Evolutionary conservation across 1,284 basidiomycete genomes (phyloP), one percentile per base, ranked within the genome.

Genomic region (Sanghuangporus weigelae): DNA sequence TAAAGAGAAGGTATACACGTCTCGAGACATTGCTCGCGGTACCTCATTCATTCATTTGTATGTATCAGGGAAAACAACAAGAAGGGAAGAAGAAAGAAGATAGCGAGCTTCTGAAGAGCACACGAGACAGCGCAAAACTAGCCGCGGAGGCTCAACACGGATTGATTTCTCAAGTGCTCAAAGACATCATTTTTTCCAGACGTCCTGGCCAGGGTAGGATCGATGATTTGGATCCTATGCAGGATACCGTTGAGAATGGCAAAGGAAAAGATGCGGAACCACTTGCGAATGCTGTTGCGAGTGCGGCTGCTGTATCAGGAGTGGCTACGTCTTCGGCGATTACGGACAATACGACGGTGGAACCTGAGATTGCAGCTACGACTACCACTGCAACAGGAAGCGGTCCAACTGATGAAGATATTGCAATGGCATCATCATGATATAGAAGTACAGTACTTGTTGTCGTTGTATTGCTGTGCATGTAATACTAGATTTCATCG

Each of bases 101-200:
- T 46, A 90, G 83, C 67, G 86, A 90, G 65, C 79, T 96, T 19
- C 81, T 82, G 19, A 95, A 95, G 76, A 87, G 85, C 21, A 89
- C 93, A 10, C 88, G 87, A 73, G 94, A 97, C 72, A 96, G 94
- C 70, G 86, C 84, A 39, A 93, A 92, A 70, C 90, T 97, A 60
- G 86, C 93, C 0, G 82, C 86, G 8, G 95, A 98, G 72, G 92
- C 91, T 0, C 92, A 96, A 70, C 95, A 97, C 70, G 95, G 93
- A 0, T 83, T 97, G 63, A 91, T 96, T 64, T 81, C 93, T 0
- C 94, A 96, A 73, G 86, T 95, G 3, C 80, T 97, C 71, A 97
- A 98, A 73, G 90, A 95, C 68, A 82, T 92, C 44, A 84, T 93
- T 38, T 93, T 93, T 72, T 92, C 89, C 7, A 49, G 58, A 75